These are phyloP conservation scores for Rhinocladiella similis DNA, from an alignment of 2,329 filamentous ascomycete genomes.

Conservation along the genomic window DNA sequence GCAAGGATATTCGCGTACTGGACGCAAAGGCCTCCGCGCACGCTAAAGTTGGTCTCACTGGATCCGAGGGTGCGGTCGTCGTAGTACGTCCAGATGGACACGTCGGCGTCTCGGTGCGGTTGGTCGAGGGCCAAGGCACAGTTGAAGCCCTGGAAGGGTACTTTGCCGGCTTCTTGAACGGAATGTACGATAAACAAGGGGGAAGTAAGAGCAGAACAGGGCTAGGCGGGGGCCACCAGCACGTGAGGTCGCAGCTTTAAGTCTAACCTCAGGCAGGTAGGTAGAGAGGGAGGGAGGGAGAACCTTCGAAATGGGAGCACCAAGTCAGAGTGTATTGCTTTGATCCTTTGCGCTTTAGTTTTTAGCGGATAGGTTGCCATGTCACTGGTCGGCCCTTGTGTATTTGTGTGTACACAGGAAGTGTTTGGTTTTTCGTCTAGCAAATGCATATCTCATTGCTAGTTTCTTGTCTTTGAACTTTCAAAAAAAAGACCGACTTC, in stretches of 20 bases:
- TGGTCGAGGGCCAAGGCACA: constrained; percentile 76
- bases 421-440: no score
- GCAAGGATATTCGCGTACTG: constrained; percentile 69
- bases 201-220: not conserved
- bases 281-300: no score
- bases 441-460: no score
- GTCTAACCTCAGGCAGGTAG: not conserved
- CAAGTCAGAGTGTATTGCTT: no score
- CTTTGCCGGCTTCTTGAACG: constrained; percentile 49
- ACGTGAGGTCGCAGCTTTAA: constrained; percentile 16
- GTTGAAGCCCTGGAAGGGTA: constrained; percentile 81
- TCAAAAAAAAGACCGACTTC: no score
- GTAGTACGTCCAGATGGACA: constrained; percentile 87
- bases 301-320: no score
- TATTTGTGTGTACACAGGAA: no score
- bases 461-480: no score
- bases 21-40: constrained; percentile 74
- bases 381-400: no score
- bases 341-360: no score
- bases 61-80: constrained; percentile 66
- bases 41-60: constrained; percentile 74
- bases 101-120: constrained; percentile 70
- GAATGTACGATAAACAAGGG: not conserved
- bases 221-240: constrained; percentile 14
- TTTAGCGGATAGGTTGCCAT: no score